phyloP scores from a whole-genome alignment of 345 rosid species.

The Turritis glabra region DNA sequence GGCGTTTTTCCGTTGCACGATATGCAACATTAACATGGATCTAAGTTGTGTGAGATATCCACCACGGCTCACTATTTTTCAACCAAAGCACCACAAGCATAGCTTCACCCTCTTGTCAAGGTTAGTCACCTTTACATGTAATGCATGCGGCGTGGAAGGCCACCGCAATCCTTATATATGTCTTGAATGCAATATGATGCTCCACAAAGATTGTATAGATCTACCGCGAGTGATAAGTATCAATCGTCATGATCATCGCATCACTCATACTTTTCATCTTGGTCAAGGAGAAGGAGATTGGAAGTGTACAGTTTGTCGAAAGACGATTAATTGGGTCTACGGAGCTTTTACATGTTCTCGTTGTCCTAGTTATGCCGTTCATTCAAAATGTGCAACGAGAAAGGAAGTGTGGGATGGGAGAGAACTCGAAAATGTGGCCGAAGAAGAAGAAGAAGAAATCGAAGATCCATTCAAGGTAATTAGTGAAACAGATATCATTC shows the following conservation, averaged over 20 bases:
- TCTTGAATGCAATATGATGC: neutral
- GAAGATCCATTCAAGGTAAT: slow-evolving; percentile 2
- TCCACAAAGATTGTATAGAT: neutral
- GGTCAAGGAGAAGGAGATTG: neutral
- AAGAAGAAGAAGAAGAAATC: slow-evolving; percentile 11
- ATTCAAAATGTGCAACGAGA: too few relatives aligned
- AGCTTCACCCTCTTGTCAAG: neutral
- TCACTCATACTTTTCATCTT: slow-evolving; percentile 21
- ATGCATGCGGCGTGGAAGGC: too few relatives aligned
- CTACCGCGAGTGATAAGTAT: slow-evolving; percentile 17
- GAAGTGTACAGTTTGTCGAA: slow-evolving; percentile 14
- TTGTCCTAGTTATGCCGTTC: too few relatives aligned
- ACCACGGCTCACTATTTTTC: neutral
- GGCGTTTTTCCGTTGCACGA: too few relatives aligned
- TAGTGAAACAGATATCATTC: neutral
- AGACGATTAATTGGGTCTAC: neutral
- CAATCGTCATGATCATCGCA: slow-evolving; percentile 26
- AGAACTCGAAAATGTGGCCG: slow-evolving; percentile 1
- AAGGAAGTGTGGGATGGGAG: too few relatives aligned
- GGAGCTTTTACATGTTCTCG: slow-evolving; percentile 15
- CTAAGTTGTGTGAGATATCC: neutral
- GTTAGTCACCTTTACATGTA: slow-evolving; percentile 3
- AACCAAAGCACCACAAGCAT: slow-evolving; percentile 12
- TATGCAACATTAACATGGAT: neutral
- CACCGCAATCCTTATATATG: slow-evolving; percentile 13